phyloP scores from a whole-genome alignment of 768 basidiomycete species.

The Hypholoma fasciculare region DNA sequence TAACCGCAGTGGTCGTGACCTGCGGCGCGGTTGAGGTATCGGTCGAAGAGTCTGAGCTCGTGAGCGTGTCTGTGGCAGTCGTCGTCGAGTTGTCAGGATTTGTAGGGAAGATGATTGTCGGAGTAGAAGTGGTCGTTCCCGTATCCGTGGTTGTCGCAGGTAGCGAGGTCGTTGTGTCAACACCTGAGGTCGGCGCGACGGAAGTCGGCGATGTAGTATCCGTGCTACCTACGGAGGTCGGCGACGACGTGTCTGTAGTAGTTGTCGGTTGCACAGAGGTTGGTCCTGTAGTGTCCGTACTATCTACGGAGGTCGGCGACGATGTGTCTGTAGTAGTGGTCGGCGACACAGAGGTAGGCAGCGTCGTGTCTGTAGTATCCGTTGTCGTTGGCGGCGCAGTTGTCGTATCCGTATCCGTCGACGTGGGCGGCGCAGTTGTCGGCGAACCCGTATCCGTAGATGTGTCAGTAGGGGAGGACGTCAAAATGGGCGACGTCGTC shows the following conservation, averaged over 20 bases:
- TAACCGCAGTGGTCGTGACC: slow-evolving; percentile 5
- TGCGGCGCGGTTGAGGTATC: background rate
- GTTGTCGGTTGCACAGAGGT: background rate
- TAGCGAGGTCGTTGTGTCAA: too few relatives aligned
- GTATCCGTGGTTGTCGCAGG: background rate
- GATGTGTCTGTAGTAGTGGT: background rate
- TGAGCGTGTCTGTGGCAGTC: background rate
- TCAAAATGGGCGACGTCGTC: too few relatives aligned
- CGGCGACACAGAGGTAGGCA: background rate
- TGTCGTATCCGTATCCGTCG: background rate
- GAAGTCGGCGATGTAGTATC: background rate
- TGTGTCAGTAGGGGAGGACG: background rate
- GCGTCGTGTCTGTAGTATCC: background rate
- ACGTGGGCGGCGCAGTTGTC: too few relatives aligned
- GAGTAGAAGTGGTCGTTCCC: slow-evolving; percentile 6
- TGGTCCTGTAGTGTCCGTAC: background rate
- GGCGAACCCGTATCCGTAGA: background rate
- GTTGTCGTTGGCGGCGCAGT: slow-evolving; percentile 1
- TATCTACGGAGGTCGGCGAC: background rate
- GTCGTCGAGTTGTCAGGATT: background rate
- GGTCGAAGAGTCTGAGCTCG: background rate
- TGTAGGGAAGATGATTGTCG: slow-evolving; percentile 2
- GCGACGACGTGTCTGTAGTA: background rate
- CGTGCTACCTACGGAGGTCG: background rate
- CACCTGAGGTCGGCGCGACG: background rate